These are phyloP conservation scores for Spizellomyces sp. DNA, from an alignment of 192 early-diverging fungal species.

Conservation along the genomic window DNA sequence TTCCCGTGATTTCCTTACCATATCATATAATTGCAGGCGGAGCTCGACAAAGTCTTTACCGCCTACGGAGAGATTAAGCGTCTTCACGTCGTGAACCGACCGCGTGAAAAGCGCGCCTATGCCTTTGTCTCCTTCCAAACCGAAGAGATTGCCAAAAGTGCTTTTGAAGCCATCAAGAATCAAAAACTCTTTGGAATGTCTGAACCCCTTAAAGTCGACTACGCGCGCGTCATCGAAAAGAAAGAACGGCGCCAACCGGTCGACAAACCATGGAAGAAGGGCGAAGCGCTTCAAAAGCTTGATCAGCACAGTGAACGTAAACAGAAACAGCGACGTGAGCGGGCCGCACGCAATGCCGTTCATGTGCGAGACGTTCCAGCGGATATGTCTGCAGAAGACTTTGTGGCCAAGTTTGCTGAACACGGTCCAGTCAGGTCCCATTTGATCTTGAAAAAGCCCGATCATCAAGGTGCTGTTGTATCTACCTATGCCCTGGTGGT, in stretches of 20 bases:
- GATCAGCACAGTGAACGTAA: conserved; percentile 2
- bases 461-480: background rate
- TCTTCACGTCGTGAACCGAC: conserved; percentile 45
- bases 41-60: conserved; percentile 41
- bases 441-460: background rate
- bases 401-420: conserved; percentile 9
- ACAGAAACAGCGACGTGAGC: conserved; percentile 3
- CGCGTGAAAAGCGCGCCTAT: conserved; percentile 44
- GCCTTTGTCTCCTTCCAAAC: conserved; percentile 48
- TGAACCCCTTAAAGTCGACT: conserved; percentile 46
- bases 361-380: conserved; percentile 6
- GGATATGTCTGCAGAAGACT: conserved; percentile 5
- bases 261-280: conserved; percentile 26
- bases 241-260: conserved; percentile 5
- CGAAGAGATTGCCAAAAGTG: conserved; percentile 20
- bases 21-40: conserved; percentile 24
- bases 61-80: conserved; percentile 37
- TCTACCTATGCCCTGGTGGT: conserved; percentile 25
- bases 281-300: conserved; percentile 26
- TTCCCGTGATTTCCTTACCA: background rate
- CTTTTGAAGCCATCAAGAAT: conserved; percentile 25
- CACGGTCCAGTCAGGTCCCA: conserved; percentile 25
- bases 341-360: conserved; percentile 6
- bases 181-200: conserved; percentile 38
- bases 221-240: conserved; percentile 35